Evolutionary conservation across 1,284 basidiomycete species (phyloP).

Genomic region (Ceratobasidium theobromae): DNA sequence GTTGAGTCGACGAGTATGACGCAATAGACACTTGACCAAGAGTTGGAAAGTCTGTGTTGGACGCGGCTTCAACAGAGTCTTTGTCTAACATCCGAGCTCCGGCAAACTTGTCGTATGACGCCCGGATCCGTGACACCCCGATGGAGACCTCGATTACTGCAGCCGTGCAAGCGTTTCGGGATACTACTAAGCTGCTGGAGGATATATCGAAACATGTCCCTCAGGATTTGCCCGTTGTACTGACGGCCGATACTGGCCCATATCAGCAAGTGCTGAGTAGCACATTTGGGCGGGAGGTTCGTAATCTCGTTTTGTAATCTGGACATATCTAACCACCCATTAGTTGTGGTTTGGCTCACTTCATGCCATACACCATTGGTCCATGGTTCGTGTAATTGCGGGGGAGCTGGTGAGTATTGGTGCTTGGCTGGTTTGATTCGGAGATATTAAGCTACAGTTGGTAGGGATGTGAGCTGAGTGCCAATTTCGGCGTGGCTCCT

Average conservation of each 20-base stretch:
- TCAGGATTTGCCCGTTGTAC: slow-evolving; percentile 57
- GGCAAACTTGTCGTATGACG: slow-evolving; percentile 65
- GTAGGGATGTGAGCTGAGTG: slow-evolving; percentile 64
- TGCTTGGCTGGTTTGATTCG: background rate
- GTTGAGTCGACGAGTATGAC: background rate
- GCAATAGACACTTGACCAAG: background rate
- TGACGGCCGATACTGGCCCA: slow-evolving; percentile 74
- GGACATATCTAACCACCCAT: background rate
- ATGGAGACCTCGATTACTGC: slow-evolving; percentile 70
- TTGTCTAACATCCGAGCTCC: slow-evolving; percentile 23
- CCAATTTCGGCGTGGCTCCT: slow-evolving; percentile 78
- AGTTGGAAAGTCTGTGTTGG: background rate
- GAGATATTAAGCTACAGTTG: slow-evolving; percentile 31
- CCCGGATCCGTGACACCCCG: slow-evolving; percentile 69
- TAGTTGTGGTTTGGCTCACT: slow-evolving; percentile 84
- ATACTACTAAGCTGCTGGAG: slow-evolving; percentile 59
- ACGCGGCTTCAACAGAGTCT: background rate
- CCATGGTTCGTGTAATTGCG: slow-evolving; percentile 79
- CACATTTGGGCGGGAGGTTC: slow-evolving; percentile 79
- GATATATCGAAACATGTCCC: slow-evolving; percentile 51
- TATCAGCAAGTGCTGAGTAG: slow-evolving; percentile 69
- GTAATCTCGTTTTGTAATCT: slow-evolving; percentile 34
- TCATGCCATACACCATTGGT: slow-evolving; percentile 84
- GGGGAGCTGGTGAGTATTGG: slow-evolving; percentile 66
- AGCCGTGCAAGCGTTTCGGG: slow-evolving; percentile 58